Evolutionary conservation across 352 stramenopile genomes (phyloP), one percentile per base, ranked within the genome.

Genomic region (Phytophthora colocasiae): DNA sequence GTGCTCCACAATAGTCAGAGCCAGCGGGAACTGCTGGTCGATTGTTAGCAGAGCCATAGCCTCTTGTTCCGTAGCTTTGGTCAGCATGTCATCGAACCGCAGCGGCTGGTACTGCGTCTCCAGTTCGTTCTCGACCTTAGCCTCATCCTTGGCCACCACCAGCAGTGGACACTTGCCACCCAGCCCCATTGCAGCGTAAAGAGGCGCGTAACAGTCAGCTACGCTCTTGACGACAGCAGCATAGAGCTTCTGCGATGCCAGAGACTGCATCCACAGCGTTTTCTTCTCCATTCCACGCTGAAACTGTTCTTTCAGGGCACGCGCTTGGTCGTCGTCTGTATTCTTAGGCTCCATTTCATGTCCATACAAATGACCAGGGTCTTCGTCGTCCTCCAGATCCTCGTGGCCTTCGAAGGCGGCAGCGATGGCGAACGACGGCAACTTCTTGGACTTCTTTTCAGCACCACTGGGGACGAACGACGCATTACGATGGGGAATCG

Each of bases 11-110:
- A 90, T 66, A 3, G 75, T 72, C 24, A 83, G 53, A 0, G 77
- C 81, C 12, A 92, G 63, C 31, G 63, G 26, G 0, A 70, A 41
- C 34, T 83, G 69, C 15, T 77, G 47, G 0, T 40, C 50, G 8
- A 75, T 73, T 15, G 89, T 74, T n/a, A 89, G 66, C 34, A 89
- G 69, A 15, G 83, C 71, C 69, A 88, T 59, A 4, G 79, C 79
- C 38, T 90, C 83, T 31, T 88, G 72, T 66, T 92, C 83, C 24
- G 81, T 92, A 52, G 70, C 66, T 72, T 85, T 85, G 29, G 83
- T 79, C 38, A 88, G 58, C 55, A 74, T 58, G 52, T 90, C 77
- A 46, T 88, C 81, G 45, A 88, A 92, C 47, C 75, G 78, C 40
- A 72, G 72, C 31, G 80, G 81, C 43, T 79, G 68, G 67, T 69